Conservation (phyloP, 306 rosid genomes). For the Hippophae gyantsensis region DNA sequence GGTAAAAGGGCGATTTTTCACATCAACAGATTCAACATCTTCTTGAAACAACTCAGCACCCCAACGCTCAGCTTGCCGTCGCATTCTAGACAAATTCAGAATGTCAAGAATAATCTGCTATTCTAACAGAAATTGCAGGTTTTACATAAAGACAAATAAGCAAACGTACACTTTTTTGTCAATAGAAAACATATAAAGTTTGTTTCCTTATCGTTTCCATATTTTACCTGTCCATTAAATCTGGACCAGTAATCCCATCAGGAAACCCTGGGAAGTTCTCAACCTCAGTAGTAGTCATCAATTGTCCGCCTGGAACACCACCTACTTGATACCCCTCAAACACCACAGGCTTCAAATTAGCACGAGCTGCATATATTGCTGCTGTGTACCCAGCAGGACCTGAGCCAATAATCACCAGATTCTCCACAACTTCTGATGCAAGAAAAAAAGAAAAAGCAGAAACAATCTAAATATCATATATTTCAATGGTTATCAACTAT, state of each 20-base stretch:
- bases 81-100: slow-evolving; percentile 33
- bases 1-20: slow-evolving; percentile 64
- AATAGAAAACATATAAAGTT: not conserved
- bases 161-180: no score
- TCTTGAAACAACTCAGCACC: slow-evolving; percentile 91
- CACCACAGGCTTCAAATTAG: slow-evolving; percentile 88
- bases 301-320: slow-evolving; percentile 93
- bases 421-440: slow-evolving; percentile 55
- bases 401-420: slow-evolving; percentile 83
- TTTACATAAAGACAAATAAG: not conserved
- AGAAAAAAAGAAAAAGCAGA: slow-evolving; percentile 9
- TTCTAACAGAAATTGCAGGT: slow-evolving; percentile 2
- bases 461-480: not conserved
- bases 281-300: slow-evolving; percentile 95
- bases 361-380: slow-evolving; percentile 91
- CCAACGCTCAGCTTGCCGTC: slow-evolving; percentile 81
- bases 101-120: slow-evolving; percentile 8
- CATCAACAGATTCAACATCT: slow-evolving; percentile 76
- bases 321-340: slow-evolving; percentile 90
- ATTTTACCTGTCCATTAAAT: slow-evolving; percentile 80
- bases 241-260: slow-evolving; percentile 90
- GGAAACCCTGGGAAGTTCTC: slow-evolving; percentile 98
- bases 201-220: slow-evolving; percentile 6
- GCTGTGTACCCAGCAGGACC: slow-evolving; percentile 97
- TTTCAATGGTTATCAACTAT: not conserved